Evolutionary conservation across 2,329 filamentous ascomycete species (phyloP), one percentile per base, ranked within the genome.

Genomic region (Scedosporium aurantiacum): DNA sequence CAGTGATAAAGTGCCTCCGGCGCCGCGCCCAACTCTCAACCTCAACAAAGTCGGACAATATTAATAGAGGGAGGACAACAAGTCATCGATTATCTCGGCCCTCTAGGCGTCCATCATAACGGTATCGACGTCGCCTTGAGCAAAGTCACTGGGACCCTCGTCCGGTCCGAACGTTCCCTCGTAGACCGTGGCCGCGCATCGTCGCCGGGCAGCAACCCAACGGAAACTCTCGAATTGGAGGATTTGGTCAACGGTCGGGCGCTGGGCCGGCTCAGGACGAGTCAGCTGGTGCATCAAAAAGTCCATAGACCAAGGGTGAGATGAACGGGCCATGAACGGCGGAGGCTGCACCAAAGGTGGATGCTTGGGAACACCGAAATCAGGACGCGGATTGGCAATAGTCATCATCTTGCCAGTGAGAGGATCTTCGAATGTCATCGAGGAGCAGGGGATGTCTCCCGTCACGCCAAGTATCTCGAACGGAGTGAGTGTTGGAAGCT

Each of bases 111-210:
- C 82, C 16, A 75, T 83, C 82, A 85, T 85, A 69, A 83, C 82
- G 4, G 80, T 82, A 65, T 85, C 82, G 12, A 63, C 56, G 21
- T 62, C 57, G 52, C 62, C 21, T 43, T 61, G 62, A 28, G 12
- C 43, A 54, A 68, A 69, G 58, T 76, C 73, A n/a, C 65, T 65
- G 4, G 70, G 68, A 43, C 73, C 71, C 60, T 82, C 79, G n/a
- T 77, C 86, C 37, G 93, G 93, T 3, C 94, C 94, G 89, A 92
- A 99, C 71, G 90, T 94, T 64, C 94, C 94, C 75, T 99, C 94
- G 68, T 89, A 99, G 60, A 99, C 86, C 0, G 91, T 97, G n/a
- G 94, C 94, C 54, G 91, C 90, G 10, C 91, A 90, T 61, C 88
- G 86, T 61, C 91, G 86, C 64, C 91, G 86, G 58, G 79, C 76